A percentile compares a stretch with the other conserved stretches of the same genome.
phyloP scores from a whole-genome alignment of 176 grass and related monocot species.

The Carex littledalei region DNA sequence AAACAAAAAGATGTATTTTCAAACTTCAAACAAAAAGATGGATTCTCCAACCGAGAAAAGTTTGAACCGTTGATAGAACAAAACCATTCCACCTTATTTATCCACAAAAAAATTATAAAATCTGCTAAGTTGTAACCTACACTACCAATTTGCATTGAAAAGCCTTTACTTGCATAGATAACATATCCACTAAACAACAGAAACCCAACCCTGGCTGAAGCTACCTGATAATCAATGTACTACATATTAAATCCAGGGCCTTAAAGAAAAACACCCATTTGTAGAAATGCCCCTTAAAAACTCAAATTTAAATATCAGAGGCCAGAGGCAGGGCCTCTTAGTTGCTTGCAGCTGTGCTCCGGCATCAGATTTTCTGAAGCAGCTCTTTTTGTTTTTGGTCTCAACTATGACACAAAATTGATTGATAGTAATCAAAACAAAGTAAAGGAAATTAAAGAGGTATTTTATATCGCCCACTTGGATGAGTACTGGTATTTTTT shows the following conservation, averaged over 20 bases:
- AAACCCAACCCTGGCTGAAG: not conserved
- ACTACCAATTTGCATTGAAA: not conserved
- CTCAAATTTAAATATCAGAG: conserved; percentile 27
- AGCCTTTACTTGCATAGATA: conserved; percentile 2
- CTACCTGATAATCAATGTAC: not conserved
- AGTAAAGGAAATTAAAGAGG: not conserved
- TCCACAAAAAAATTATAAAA: not conserved
- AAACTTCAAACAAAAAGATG: not conserved
- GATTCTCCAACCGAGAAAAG: no score
- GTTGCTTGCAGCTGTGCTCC: conserved; percentile 56
- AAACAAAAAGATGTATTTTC: not conserved
- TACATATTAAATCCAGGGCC: not conserved
- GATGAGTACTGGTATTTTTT: not conserved
- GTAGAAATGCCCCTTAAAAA: not conserved
- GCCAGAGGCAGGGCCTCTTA: conserved; percentile 21
- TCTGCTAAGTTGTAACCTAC: not conserved
- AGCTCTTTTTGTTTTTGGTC: conserved; percentile 78
- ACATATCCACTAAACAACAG: not conserved
- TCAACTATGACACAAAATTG: conserved; percentile 31
- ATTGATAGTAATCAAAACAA: not conserved
- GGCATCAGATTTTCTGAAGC: conserved; percentile 37
- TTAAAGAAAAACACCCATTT: not conserved
- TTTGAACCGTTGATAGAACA: not conserved
- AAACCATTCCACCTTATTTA: conserved; percentile 6
- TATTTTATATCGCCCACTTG: not conserved